Evolutionary conservation across 2,329 filamentous ascomycete genomes (phyloP), one percentile per base, ranked within the genome.

Genomic region (Neurospora sp.): DNA sequence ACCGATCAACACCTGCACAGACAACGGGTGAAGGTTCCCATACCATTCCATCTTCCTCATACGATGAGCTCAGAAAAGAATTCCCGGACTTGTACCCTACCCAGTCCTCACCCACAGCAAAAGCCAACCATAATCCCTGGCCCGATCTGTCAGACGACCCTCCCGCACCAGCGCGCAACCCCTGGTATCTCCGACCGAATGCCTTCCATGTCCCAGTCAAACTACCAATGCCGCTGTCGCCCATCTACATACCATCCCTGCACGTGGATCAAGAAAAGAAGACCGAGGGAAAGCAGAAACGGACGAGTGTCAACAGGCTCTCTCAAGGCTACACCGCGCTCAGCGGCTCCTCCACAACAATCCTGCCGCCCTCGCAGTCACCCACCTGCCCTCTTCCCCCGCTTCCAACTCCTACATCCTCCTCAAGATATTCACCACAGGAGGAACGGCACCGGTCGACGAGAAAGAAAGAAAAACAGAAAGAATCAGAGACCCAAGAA

Each of bases 71-170:
- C 38, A 10, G 66, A 70, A 36, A 66, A 68, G 46, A 38, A 12
- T n/a, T 41, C 66, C 23, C 39, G 8, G 8, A 36, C 43, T 6
- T 28, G 41, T 66, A 23, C 66, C 23, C 33, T 38, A 1, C 28
- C 66, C 8, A 62, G 52, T 39, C 67, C 37, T 67, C 68, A 12
- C 28, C 40, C 66, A 17, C 41, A 8, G 15, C 46, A 28, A 17
- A 43, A 28, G 28, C 43, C 39, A 38, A 69, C 52, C 36, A 68
- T 52, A 72, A 72, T 52, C 72, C 72, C 38, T 76, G 74, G 75
- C 75, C 73, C 3, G 74, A 76, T 39, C 70, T 75, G 15, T 66
- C 71, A 11, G 70, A 65, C 11, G 43, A 67, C 8, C 68, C 67
- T 11, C 41, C 70, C 39, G 36, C 67, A 69, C 17, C 69, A 70